Evolutionary conservation across 2,329 filamentous ascomycete genomes (phyloP).

Genomic region (Fusarium proliferatum): DNA sequence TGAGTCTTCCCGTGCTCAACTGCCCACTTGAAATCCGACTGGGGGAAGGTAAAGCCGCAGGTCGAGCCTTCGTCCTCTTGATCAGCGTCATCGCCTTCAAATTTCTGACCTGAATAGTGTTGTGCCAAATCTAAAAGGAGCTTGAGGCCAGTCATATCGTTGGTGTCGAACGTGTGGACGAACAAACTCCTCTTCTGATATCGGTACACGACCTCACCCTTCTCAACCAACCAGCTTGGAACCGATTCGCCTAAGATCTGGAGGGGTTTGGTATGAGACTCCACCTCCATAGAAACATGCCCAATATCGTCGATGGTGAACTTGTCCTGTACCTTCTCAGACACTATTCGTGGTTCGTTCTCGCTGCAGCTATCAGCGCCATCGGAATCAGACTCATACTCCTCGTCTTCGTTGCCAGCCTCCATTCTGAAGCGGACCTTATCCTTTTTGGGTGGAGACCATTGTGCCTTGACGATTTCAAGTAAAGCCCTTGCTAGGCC

Average conservation of each 20-base stretch:
- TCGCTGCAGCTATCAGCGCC: slow-evolving; percentile 44
- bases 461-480: slow-evolving; percentile 77
- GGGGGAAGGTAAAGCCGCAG: slow-evolving; percentile 54
- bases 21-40: slow-evolving; percentile 56
- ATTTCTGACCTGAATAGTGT: slow-evolving; percentile 55
- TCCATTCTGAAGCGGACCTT: slow-evolving; percentile 62
- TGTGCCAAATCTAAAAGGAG: slow-evolving; percentile 67
- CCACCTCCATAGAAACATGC: slow-evolving; percentile 74
- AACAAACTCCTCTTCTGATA: slow-evolving; percentile 48
- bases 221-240: slow-evolving; percentile 48
- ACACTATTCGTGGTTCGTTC: slow-evolving; percentile 58
- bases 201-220: slow-evolving; percentile 40
- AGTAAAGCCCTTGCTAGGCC: slow-evolving; percentile 73
- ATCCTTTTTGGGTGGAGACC: slow-evolving; percentile 65
- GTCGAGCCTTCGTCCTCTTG: slow-evolving; percentile 50
- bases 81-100: slow-evolving; percentile 47
- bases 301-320: slow-evolving; percentile 84
- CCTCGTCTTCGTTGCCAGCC: slow-evolving; percentile 50
- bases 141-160: slow-evolving; percentile 65
- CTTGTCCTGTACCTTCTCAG: slow-evolving; percentile 70
- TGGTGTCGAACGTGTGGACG: slow-evolving; percentile 59
- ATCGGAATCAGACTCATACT: slow-evolving; percentile 49
- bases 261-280: slow-evolving; percentile 69
- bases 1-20: slow-evolving; percentile 62
- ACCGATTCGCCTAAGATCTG: slow-evolving; percentile 59